Base-by-base conservation (phyloP, 371 early-diverging fungal species). In the Parasitella parasitica region DNA sequence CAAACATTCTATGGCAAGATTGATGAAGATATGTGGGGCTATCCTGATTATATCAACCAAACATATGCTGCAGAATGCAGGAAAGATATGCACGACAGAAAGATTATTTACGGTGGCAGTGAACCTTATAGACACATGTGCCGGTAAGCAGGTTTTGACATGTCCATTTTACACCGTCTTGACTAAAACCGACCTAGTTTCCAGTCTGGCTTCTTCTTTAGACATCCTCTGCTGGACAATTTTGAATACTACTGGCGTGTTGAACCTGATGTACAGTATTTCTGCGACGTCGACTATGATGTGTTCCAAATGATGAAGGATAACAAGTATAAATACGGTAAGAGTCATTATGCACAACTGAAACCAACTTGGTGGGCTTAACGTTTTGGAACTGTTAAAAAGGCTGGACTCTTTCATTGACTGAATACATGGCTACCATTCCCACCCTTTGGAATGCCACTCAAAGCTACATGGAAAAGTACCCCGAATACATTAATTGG, bases 181-280 rank as follows among this genome's bases (percentile, higher is more conserved):
- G 24, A 18, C 43, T 4, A 38, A 15, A 35, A 15, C 11, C 9
- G 20, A 3, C n/a, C 3, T 39, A 81, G 92, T 66, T 89, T 74
- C 39, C 75, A 78, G 53, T 72, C 72, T 34, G 96, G 97, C 6
- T 94, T 89, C 69, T 96, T 98, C 69, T 97, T 87, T 72, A 77
- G 85, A 43, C 96, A 97, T 66, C 90, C 91, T 50, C 70, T 94
- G 5, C 70, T 97, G 22, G 73, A 76, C 22, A 72, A 87, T 35
- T 92, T 89, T 67, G 91, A 96, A 55, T 99, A 91, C 70, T 98
- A 97, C 75, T 98, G 99, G 99, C 83, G 99, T 12, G 82, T 98
- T 18, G 98, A 98, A 71, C 99, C 98, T 0, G 91, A 86, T 48
- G 93, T 96, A 22, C 58, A 86, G 56, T 95, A 88, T 64, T 77